A percentile compares a stretch with the other conserved stretches of the same genome.
Conservation (phyloP, 2,329 filamentous ascomycete species). For the Teratosphaeria pseudoeucalypti region DNA sequence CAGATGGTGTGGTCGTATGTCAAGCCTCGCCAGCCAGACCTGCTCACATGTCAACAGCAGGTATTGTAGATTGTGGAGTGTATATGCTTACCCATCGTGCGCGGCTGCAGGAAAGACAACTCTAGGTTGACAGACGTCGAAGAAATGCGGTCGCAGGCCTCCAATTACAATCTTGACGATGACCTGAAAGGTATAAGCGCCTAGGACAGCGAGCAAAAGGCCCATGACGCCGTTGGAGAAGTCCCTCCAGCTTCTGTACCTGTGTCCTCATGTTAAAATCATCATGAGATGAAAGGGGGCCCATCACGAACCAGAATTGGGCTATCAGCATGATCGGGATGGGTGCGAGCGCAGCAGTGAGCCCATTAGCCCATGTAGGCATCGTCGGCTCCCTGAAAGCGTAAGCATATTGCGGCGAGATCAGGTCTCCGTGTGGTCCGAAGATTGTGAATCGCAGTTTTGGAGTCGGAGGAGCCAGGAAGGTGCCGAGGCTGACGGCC, state of each 20-base stretch:
- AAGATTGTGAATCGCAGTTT: constrained; percentile 59
- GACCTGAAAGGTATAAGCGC: constrained; percentile 65
- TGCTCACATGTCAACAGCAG: constrained; percentile 23
- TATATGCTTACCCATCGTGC: constrained; percentile 17
- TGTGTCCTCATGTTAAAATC: constrained; percentile 41
- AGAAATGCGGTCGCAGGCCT: constrained; percentile 61
- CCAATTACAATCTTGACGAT: constrained; percentile 68
- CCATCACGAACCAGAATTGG: constrained; percentile 40
- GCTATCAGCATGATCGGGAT: constrained; percentile 54
- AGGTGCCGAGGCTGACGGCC: not conserved
- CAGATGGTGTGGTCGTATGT: constrained; percentile 63
- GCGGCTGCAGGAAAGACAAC: constrained; percentile 22
- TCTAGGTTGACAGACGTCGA: constrained; percentile 57
- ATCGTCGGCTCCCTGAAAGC: constrained; percentile 60
- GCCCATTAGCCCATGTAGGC: constrained; percentile 59
- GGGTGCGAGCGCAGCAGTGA: constrained; percentile 55
- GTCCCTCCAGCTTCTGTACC: not conserved
- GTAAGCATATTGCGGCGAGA: constrained; percentile 61
- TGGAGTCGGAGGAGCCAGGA: constrained; percentile 44
- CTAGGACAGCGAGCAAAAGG: constrained; percentile 59
- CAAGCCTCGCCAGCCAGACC: constrained; percentile 44
- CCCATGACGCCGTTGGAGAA: constrained; percentile 52
- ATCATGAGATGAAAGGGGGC: constrained; percentile 26
- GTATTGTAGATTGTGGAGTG: constrained; percentile 18
- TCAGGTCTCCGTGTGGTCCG: constrained; percentile 56